Evolutionary conservation across 768 basidiomycete genomes (phyloP).

Genomic region (Psilocybe tampanensis): DNA sequence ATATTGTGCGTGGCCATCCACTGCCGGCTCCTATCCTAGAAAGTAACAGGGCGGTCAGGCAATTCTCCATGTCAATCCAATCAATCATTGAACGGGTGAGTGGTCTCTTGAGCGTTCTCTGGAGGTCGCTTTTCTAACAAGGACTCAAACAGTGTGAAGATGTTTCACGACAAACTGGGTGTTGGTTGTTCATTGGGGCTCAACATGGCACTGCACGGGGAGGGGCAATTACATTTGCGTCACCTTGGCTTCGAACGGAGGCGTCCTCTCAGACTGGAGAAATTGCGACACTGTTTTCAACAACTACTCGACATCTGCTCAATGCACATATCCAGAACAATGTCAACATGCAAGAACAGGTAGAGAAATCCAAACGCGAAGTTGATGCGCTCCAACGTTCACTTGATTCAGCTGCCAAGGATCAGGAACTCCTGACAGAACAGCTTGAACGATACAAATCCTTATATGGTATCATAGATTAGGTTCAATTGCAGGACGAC

Average conservation of each 20-base stretch:
- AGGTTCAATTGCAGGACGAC: no score
- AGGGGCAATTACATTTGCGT: slow-evolving; percentile 10
- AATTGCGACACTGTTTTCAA: neutral
- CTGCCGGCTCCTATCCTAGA: neutral
- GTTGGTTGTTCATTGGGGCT: slow-evolving; percentile 16
- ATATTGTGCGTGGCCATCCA: neutral
- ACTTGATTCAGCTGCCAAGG: neutral
- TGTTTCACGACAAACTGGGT: slow-evolving; percentile 9
- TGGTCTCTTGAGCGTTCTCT: neutral
- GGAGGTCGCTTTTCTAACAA: neutral
- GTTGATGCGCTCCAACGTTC: neutral
- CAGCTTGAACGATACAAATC: no score
- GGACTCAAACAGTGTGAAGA: slow-evolving; percentile 14
- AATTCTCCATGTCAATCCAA: neutral
- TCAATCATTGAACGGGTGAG: slow-evolving; percentile 1
- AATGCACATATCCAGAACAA: neutral
- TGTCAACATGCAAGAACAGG: neutral
- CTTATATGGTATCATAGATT: no score
- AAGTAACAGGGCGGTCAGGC: neutral
- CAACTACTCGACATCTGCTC: neutral
- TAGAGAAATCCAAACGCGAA: neutral
- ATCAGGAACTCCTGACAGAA: no score
- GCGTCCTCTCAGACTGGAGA: neutral
- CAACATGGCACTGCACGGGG: slow-evolving; percentile 13
- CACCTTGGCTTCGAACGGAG: slow-evolving; percentile 10